phyloP scores from a whole-genome alignment of 163 green algal species.

The Scenedesmus sp. region DNA sequence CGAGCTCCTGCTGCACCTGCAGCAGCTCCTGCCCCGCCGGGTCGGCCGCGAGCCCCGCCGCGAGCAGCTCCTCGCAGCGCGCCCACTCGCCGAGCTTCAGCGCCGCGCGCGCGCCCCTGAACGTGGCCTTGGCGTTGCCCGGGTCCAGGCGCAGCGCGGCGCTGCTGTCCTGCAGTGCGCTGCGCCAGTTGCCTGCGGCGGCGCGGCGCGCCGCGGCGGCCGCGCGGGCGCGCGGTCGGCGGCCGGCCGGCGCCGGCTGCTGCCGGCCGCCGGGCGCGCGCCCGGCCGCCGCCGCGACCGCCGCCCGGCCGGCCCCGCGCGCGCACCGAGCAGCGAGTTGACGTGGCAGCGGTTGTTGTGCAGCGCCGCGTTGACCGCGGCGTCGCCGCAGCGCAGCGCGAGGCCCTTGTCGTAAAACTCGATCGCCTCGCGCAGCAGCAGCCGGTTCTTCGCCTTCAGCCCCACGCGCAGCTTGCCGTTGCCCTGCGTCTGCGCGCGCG shows the following conservation, averaged over 20 bases:
- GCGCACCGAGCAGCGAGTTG: conserved; percentile 71
- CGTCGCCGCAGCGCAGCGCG: conserved; percentile 50
- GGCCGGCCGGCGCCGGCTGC: neutral
- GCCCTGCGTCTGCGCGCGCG: conserved; percentile 69
- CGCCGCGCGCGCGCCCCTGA: conserved; percentile 58
- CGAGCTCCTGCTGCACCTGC: conserved; percentile 25
- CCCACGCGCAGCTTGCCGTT: conserved; percentile 84
- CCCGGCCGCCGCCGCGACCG: neutral
- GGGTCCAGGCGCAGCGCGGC: conserved; percentile 65
- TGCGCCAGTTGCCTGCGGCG: conserved; percentile 78
- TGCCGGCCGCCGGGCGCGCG: neutral
- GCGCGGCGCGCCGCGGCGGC: too few species aligned
- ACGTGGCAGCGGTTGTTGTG: conserved; percentile 85
- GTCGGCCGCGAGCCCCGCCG: conserved; percentile 35
- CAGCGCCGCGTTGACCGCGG: conserved; percentile 61
- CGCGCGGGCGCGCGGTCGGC: too few species aligned
- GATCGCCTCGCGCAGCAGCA: conserved; percentile 82
- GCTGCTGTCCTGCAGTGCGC: conserved; percentile 75
- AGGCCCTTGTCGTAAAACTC: conserved; percentile 82
- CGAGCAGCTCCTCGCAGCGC: conserved; percentile 47
- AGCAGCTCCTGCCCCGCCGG: neutral
- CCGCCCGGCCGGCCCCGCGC: neutral
- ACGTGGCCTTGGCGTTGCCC: conserved; percentile 76
- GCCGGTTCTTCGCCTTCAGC: conserved; percentile 76
- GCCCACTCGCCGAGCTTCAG: conserved; percentile 54